Percentiles rank a stretch among this genome's conserved stretches.
Conservation (phyloP, 2,329 filamentous ascomycete genomes). For the Aspergillus costaricaensis region DNA sequence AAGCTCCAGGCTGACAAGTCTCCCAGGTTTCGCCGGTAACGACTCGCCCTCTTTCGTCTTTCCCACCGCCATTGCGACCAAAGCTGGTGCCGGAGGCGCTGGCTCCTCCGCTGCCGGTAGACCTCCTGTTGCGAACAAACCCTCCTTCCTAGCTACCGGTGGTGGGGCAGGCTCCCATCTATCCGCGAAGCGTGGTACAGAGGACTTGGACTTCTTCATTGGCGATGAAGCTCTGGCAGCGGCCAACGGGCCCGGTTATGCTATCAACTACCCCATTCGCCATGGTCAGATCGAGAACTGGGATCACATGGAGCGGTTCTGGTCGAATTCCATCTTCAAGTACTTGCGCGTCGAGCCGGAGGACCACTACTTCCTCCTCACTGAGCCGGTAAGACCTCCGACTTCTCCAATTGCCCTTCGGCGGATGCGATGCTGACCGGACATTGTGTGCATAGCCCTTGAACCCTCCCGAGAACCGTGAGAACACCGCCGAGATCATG, state of each 20-base stretch:
- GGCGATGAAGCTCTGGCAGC: constrained; percentile 92
- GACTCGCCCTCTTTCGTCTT: constrained; percentile 99
- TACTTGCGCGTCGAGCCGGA: constrained; percentile 97
- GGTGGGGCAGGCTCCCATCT: constrained; percentile 81
- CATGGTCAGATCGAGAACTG: constrained; percentile 99
- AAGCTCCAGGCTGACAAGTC: constrained; percentile 37
- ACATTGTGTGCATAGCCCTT: constrained; percentile 64
- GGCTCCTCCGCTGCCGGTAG: constrained; percentile 79
- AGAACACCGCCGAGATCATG: constrained; percentile 99
- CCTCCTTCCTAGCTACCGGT: constrained; percentile 89
- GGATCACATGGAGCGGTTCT: constrained; percentile 99
- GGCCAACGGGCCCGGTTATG: constrained; percentile 84
- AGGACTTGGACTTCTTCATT: constrained; percentile 98
- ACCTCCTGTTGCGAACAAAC: constrained; percentile 89
- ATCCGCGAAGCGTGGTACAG: constrained; percentile 89
- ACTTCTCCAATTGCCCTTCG: neutral
- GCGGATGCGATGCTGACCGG: neutral
- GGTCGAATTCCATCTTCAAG: constrained; percentile 99
- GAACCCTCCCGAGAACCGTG: constrained; percentile 97
- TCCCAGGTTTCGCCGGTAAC: constrained; percentile 91
- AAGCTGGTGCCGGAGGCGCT: constrained; percentile 69
- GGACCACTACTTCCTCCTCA: constrained; percentile 97
- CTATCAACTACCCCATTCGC: constrained; percentile 93
- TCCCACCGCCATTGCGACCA: constrained; percentile 96
- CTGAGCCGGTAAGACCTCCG: constrained; percentile 73